Conservation (phyloP, 306 rosid species). For the Hippophae gyantsensis region DNA sequence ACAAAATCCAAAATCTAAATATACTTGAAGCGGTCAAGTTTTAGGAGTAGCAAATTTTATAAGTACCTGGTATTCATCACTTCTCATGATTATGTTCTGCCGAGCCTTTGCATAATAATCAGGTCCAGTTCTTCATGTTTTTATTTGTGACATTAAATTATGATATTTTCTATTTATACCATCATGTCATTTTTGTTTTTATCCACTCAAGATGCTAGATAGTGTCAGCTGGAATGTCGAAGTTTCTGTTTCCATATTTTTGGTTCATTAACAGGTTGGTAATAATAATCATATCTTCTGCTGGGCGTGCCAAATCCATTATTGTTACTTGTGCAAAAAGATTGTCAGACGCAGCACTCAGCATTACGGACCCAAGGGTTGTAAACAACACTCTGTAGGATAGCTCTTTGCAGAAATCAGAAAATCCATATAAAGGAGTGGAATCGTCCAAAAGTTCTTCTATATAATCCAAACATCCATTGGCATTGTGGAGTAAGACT, state of each 20-base stretch:
- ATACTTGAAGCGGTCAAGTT: no score
- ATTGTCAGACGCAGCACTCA: slow-evolving; percentile 52
- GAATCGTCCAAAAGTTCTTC: not conserved
- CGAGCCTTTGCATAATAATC: no score
- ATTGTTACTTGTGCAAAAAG: slow-evolving; percentile 68
- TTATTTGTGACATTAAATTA: no score
- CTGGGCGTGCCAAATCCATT: slow-evolving; percentile 80
- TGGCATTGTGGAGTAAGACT: not conserved
- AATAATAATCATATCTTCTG: slow-evolving; percentile 80
- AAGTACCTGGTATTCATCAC: no score
- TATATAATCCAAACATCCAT: not conserved
- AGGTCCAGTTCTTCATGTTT: no score
- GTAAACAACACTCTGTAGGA: slow-evolving; percentile 68
- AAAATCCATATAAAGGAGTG: not conserved
- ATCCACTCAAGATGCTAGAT: not conserved
- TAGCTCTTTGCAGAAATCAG: slow-evolving; percentile 18
- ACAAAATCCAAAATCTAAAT: no score
- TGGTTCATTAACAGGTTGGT: slow-evolving; percentile 47
- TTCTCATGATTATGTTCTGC: no score
- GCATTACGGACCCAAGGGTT: slow-evolving; percentile 80
- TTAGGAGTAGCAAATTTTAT: no score
- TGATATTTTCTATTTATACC: no score
- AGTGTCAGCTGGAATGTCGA: slow-evolving; percentile 11
- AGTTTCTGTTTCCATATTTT: slow-evolving; percentile 9
- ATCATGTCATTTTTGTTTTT: no score